Conservation (phyloP, 2,329 filamentous ascomycete genomes). For the Aspergillus fumigatiaffinis region DNA sequence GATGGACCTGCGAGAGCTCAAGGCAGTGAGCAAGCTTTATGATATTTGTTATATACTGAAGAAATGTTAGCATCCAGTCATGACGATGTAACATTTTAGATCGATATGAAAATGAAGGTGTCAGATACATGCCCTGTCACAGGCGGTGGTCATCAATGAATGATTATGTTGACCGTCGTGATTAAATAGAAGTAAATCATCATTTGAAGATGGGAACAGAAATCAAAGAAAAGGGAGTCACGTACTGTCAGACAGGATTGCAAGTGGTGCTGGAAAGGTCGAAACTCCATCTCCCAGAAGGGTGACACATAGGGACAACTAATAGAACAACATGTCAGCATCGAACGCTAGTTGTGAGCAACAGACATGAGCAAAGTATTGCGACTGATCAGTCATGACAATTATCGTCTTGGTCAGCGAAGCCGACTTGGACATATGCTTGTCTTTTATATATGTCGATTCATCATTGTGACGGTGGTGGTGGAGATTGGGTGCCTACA, state of each 20-base stretch:
- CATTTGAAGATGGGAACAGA: constrained; percentile 47
- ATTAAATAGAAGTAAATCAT: constrained; percentile 65
- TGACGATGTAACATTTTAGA: constrained; percentile 6
- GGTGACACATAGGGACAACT: neutral
- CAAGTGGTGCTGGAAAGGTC: neutral
- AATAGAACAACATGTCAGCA: constrained; percentile 26
- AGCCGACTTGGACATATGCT: constrained; percentile 90
- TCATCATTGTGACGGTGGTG: constrained; percentile 64
- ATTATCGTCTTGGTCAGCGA: constrained; percentile 49
- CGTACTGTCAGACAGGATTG: constrained; percentile 16
- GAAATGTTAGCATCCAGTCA: constrained; percentile 13
- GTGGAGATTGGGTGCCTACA: constrained; percentile 21
- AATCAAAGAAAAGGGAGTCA: constrained; percentile 7
- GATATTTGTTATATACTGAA: neutral
- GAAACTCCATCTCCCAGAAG: neutral
- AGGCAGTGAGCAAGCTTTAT: neutral
- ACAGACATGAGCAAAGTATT: constrained; percentile 15
- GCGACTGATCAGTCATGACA: constrained; percentile 47
- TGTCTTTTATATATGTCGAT: constrained; percentile 77
- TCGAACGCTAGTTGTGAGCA: constrained; percentile 17
- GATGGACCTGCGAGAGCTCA: neutral
- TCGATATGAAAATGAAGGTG: constrained; percentile 1
- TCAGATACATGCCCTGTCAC: constrained; percentile 62
- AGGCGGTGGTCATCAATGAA: constrained; percentile 74
- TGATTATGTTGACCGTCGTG: constrained; percentile 86